Evolutionary conservation across 2,329 filamentous ascomycete species (phyloP).

Genomic region (Aspergillus sp.): DNA sequence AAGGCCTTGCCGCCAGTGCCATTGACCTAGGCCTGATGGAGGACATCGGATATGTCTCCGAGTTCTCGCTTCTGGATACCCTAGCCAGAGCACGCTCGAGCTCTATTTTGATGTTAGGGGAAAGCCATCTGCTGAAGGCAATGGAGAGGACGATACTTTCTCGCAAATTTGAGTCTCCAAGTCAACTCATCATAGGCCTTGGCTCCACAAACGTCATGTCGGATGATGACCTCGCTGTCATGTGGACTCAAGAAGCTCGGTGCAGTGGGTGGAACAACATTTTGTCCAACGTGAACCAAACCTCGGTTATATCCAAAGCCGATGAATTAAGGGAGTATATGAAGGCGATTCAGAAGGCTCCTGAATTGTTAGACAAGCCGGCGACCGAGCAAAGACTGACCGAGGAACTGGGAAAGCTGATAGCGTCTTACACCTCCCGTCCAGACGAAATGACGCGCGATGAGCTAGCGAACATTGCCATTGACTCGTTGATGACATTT

Average conservation of each 20-base stretch:
- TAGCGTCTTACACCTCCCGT: conserved; percentile 10
- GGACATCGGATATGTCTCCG: conserved; percentile 24
- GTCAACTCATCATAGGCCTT: conserved; percentile 4
- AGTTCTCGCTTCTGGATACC: conserved; percentile 15
- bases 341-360: conserved; percentile 5
- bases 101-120: conserved; percentile 10
- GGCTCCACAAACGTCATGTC: neutral
- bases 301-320: neutral
- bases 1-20: conserved; percentile 21
- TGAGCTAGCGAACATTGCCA: conserved; percentile 20
- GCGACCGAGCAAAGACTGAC: conserved; percentile 7
- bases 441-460: conserved; percentile 18
- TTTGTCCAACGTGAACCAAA: neutral
- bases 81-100: conserved; percentile 10
- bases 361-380: conserved; percentile 8
- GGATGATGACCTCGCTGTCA: neutral
- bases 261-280: conserved; percentile 10
- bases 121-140: conserved; percentile 6
- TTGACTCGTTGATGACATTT: conserved; percentile 31
- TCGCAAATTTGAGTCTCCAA: neutral
- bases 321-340: conserved; percentile 8
- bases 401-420: conserved; percentile 11
- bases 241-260: conserved; percentile 6
- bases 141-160: conserved; percentile 3
- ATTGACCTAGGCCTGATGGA: conserved; percentile 28